These are phyloP conservation scores for Saprolegnia parasitica DNA, from an alignment of 352 stramenopile species.

Conservation along the genomic window DNA sequence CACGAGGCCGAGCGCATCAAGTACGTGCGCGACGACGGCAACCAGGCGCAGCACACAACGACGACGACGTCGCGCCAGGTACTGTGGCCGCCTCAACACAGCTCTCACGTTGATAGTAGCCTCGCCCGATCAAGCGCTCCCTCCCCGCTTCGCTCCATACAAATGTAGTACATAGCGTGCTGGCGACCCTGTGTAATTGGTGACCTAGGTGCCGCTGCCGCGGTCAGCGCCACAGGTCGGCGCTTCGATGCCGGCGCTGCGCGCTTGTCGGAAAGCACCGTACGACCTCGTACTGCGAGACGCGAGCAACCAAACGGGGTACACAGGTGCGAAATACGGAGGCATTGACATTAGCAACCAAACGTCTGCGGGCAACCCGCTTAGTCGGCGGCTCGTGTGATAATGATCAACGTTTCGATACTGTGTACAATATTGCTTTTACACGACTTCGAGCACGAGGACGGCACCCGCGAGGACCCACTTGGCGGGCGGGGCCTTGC, in stretches of 20 bases:
- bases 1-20: conserved; percentile 12
- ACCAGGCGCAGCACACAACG: not conserved
- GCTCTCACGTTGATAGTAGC: not conserved
- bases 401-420: too few relatives aligned
- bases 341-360: conserved; percentile 36
- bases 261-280: conserved; percentile 9
- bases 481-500: conserved; percentile 81
- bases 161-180: not conserved
- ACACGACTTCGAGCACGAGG: conserved; percentile 87
- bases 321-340: conserved; percentile 31
- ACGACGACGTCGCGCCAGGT: conserved; percentile 11
- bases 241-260: conserved; percentile 3
- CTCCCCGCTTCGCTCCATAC: not conserved
- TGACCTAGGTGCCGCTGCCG: not conserved
- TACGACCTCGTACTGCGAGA: conserved; percentile 34
- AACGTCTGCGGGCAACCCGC: conserved; percentile 47
- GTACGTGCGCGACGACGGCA: not conserved
- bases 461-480: conserved; percentile 88
- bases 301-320: conserved; percentile 25
- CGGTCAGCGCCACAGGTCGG: not conserved
- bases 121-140: not conserved
- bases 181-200: not conserved
- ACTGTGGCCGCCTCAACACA: not conserved
- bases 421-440: not conserved
- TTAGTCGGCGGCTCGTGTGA: conserved; percentile 19